phyloP scores from a whole-genome alignment of 768 basidiomycete species.

The Leccinum ochraceum region DNA sequence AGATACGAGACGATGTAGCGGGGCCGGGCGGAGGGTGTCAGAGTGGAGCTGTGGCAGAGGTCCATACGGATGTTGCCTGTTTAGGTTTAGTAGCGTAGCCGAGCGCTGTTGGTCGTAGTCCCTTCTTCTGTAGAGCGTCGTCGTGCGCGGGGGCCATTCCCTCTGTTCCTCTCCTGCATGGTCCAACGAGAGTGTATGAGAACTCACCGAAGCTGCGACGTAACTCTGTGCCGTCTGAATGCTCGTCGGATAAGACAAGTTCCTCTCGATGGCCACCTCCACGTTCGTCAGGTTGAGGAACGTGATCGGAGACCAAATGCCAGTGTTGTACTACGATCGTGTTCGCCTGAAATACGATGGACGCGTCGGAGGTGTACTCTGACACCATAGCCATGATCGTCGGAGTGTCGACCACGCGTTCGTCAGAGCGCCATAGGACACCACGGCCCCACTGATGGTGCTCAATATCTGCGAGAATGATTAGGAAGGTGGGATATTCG shows the following conservation, averaged over 20 bases:
- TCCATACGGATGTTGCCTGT: no score
- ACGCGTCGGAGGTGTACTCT: slow-evolving; percentile 42
- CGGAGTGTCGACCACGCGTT: slow-evolving; percentile 50
- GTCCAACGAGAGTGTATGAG: neutral
- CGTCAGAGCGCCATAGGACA: slow-evolving; percentile 27
- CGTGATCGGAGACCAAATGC: slow-evolving; percentile 55
- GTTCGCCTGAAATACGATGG: slow-evolving; percentile 58
- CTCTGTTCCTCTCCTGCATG: no score
- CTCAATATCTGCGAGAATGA: neutral
- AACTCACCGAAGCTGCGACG: slow-evolving; percentile 45
- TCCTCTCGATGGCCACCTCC: slow-evolving; percentile 57
- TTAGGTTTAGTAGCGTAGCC: no score
- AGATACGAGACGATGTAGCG: neutral
- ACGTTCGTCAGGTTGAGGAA: slow-evolving; percentile 58
- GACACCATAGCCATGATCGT: slow-evolving; percentile 45
- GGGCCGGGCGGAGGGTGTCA: no score
- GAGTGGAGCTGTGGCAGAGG: no score
- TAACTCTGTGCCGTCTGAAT: slow-evolving; percentile 51
- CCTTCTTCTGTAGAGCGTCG: no score
- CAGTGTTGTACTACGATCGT: slow-evolving; percentile 47
- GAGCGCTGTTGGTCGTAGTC: no score
- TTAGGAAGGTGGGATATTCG: neutral
- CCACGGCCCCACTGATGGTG: neutral
- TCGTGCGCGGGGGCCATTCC: no score
- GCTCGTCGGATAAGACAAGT: slow-evolving; percentile 54